Evolutionary conservation across 768 basidiomycete species (phyloP), one percentile per base, ranked within the genome.

Genomic region (Boletus sp.): DNA sequence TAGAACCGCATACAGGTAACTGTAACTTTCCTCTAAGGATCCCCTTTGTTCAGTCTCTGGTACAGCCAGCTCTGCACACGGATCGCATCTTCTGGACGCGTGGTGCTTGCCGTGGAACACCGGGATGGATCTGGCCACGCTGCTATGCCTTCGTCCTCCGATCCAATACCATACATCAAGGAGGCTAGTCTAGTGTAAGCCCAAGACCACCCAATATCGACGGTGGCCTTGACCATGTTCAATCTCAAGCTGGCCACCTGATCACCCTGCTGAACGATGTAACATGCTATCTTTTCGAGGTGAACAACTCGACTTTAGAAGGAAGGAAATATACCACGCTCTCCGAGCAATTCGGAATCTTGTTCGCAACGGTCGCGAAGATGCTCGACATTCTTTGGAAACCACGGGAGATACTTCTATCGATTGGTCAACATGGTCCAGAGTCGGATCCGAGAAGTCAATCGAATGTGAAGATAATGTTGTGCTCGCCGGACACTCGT

Each of bases 61-160:
- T 28, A 51, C 50, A 87, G 87, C 57, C 88, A 91, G 68, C 69
- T 89, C 56, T 93, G 91, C 66, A 77, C 81, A 3, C 79, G 81
- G 24, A 69, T 94, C 20, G 94, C 93, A 4, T 83, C 89, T 5
- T 78, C 86, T 37, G 94, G 94, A 2, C 86, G 81, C 57, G 84
- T 94, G 5, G 92, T 96, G 3, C 77, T 92, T 44, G 87, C 90
- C 6, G 66, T 94, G 24, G 90, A 94, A 66, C 93, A 94, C 68
- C 80, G 87, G 10, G 94, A 95, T 68, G 92, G 92, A 1, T 87
- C 87, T 4, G 86, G 81, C 3, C 84, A 85, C 0, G 79, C 74
- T 5, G 79, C 76, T 57, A 70, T 78, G 45, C 72, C 77, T 58
- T 61, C 66, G 60, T 62, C 65, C 69, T 32, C 59, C 73, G 59